Evolutionary conservation across 345 rosid genomes (phyloP).

Genomic region (Salix arbutifolia): DNA sequence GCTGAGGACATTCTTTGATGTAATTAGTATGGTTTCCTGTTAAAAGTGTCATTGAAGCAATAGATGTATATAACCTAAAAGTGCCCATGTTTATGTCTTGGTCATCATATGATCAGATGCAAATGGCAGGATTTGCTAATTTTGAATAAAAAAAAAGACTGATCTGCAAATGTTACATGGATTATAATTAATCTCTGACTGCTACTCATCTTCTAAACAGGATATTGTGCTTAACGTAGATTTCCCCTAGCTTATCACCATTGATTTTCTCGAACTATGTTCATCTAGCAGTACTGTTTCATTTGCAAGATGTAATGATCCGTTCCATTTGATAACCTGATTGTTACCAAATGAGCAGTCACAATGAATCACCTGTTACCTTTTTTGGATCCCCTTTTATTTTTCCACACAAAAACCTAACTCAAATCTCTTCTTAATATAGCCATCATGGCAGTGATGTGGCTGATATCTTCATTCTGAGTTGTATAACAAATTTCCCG

Average conservation of each 20-base stretch:
- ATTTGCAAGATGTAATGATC: not conserved
- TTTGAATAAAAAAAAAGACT: slow-evolving; percentile 24
- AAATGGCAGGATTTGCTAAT: slow-evolving; percentile 20
- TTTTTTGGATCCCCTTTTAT: not conserved
- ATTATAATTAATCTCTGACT: not conserved
- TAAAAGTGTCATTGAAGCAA: slow-evolving; percentile 1
- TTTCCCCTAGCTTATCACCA: not conserved
- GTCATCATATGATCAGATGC: slow-evolving; percentile 17
- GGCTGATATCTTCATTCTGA: not conserved
- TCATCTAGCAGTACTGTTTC: not conserved
- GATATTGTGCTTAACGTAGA: not conserved
- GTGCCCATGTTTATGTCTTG: slow-evolving; percentile 9
- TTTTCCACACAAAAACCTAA: not conserved
- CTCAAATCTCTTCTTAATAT: not conserved
- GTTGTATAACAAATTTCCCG: not conserved
- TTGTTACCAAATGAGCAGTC: not conserved
- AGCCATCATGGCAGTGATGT: not conserved
- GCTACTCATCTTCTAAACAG: not conserved
- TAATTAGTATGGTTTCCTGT: slow-evolving; percentile 4
- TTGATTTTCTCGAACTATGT: not conserved
- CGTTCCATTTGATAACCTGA: not conserved
- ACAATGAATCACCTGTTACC: not conserved
- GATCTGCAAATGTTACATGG: not conserved
- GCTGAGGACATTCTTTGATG: slow-evolving; percentile 35
- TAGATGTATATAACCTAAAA: slow-evolving; percentile 32